Evolutionary conservation across 768 basidiomycete species (phyloP).

Genomic region (Inosperma sp.): DNA sequence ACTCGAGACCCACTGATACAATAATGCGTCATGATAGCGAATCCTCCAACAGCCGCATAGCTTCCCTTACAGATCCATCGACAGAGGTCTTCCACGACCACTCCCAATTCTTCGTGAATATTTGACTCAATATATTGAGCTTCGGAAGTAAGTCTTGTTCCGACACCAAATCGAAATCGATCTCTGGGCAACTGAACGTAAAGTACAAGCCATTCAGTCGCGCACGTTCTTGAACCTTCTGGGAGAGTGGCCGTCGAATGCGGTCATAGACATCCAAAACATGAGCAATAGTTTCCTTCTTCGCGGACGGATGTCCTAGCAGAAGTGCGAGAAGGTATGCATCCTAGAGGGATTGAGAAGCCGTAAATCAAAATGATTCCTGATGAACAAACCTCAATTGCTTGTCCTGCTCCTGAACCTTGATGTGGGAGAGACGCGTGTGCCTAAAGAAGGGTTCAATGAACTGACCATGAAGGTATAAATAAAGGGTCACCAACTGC

Average conservation of each 20-base stretch:
- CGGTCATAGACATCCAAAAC: conserved; percentile 46
- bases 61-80: conserved; percentile 38
- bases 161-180: conserved; percentile 27
- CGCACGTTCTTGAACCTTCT: conserved; percentile 35
- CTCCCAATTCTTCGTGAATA: conserved; percentile 50
- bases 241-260: conserved; percentile 45
- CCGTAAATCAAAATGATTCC: conserved; percentile 23
- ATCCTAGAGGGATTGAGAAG: conserved; percentile 35
- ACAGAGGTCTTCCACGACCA: conserved; percentile 57
- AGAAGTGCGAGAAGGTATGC: conserved; percentile 43
- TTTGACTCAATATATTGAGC: conserved; percentile 37
- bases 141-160: conserved; percentile 27
- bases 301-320: conserved; percentile 42
- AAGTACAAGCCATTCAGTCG: conserved; percentile 42
- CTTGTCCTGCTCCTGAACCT: conserved; percentile 56
- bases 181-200: conserved; percentile 30
- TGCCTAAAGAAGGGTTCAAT: conserved; percentile 29
- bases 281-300: conserved; percentile 35
- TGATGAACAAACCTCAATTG: conserved; percentile 43
- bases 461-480: background rate
- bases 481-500: conserved; percentile 34
- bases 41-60: conserved; percentile 28
- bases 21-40: conserved; percentile 1
- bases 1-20: no score
- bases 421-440: conserved; percentile 54